Base-by-base conservation (phyloP, 176 grass and related monocot genomes). In the Phragmites australis region DNA sequence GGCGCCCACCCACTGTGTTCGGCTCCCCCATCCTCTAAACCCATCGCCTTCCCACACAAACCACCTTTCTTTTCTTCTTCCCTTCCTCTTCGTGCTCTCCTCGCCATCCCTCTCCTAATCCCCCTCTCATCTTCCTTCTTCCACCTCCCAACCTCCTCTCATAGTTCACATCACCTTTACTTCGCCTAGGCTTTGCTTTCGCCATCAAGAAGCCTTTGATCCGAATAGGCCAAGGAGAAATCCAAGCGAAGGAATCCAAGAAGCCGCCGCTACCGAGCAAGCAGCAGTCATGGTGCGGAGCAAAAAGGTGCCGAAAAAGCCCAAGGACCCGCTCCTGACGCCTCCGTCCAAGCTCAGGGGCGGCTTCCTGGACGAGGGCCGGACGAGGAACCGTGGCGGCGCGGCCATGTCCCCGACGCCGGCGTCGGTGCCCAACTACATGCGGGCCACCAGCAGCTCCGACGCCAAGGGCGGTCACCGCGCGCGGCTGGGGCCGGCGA, bases 361-460 rank as follows among this genome's bases (percentile, higher is more conserved):
- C 0, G 64, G 65, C 0, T 82, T 71, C 83, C 60, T 29, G 65
- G 77, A 82, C 65, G 65, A 43, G 6, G 73, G 77, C 54, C 53
- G 74, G 23, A 74, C 82, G 58, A 59, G 88, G 63, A 94, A 86
- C 71, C 80, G 83, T 65, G 77, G 60, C 56, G 82, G 82, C 72
- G 34, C 47, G 58, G 81, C 73, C 41, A 78, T 86, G 67, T 80
- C 87, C 51, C 61, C 82, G 55, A 11, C 88, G 57, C 40, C 47
- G 84, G 76, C 83, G 4, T 75, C 75, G 26, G 87, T 92, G 68
- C 96, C 96, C 15, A 91, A 88, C 76, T 98, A 98, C 55, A 98
- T 98, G 96, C 78, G 88, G 65, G 83, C 78, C 48, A 98, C 96
- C 30, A 91, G 31, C 75, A 93, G 92, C 79, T 98, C 90, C 45